Evolutionary conservation across 495 filamentous ascomycete species (phyloP).

Genomic region (Podospora didyma): DNA sequence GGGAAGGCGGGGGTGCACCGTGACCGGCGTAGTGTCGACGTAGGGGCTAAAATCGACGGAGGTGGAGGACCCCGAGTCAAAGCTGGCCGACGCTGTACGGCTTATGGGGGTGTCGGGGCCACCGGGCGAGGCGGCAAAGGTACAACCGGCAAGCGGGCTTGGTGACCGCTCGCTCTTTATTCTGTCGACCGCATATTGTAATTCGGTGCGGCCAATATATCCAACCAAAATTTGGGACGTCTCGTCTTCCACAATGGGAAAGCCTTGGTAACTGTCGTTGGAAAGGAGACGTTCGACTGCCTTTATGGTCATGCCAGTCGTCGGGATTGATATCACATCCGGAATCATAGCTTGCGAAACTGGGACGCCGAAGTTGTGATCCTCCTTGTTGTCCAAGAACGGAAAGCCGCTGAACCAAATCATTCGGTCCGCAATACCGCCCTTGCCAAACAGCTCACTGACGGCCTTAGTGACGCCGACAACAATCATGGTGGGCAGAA

Average conservation of each 20-base stretch:
- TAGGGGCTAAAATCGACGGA: slow-evolving; percentile 82
- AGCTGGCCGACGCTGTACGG: slow-evolving; percentile 40
- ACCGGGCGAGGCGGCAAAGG: slow-evolving; percentile 60
- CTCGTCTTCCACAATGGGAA: slow-evolving; percentile 82
- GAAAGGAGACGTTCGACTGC: slow-evolving; percentile 69
- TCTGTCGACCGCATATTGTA: slow-evolving; percentile 88
- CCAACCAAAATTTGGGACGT: slow-evolving; percentile 71
- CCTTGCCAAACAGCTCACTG: slow-evolving; percentile 85
- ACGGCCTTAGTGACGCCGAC: slow-evolving; percentile 96
- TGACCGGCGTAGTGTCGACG: slow-evolving; percentile 84
- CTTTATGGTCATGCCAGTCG: slow-evolving; percentile 67
- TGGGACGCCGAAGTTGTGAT: slow-evolving; percentile 93
- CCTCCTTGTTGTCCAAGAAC: slow-evolving; percentile 97
- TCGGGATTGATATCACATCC: slow-evolving; percentile 69
- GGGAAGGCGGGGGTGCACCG: slow-evolving; percentile 85
- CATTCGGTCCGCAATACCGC: slow-evolving; percentile 96
- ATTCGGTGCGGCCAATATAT: slow-evolving; percentile 92
- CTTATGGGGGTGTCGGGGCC: slow-evolving; percentile 49
- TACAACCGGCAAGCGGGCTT: slow-evolving; percentile 62
- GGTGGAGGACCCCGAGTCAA: slow-evolving; percentile 49
- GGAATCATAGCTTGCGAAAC: slow-evolving; percentile 91
- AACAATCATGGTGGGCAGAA: slow-evolving; percentile 97
- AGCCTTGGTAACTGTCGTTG: slow-evolving; percentile 88
- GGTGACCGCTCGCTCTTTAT: slow-evolving; percentile 72
- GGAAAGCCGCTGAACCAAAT: slow-evolving; percentile 99